These are phyloP conservation scores for Calocera viscosa DNA, from an alignment of 768 basidiomycete genomes.

Conservation along the genomic window DNA sequence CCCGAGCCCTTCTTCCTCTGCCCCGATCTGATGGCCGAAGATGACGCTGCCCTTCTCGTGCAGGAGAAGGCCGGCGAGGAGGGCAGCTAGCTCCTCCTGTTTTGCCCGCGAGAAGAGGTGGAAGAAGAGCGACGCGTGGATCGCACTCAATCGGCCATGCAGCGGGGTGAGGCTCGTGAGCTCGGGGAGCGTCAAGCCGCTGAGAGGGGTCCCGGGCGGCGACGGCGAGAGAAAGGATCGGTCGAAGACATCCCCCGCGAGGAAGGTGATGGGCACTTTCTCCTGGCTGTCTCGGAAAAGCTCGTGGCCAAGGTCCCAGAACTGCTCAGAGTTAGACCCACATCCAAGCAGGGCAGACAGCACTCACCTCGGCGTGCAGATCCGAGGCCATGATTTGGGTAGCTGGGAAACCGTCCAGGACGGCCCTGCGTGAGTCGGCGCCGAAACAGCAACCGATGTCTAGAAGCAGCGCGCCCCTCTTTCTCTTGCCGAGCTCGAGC, in stretches of 20 bases:
- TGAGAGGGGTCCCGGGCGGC: background rate
- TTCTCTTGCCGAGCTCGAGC: background rate
- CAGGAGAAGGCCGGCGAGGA: slow-evolving; percentile 34
- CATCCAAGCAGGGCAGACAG: background rate
- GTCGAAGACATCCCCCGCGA: background rate
- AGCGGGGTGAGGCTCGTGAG: background rate
- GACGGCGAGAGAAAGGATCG: background rate
- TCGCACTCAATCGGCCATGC: slow-evolving; percentile 10
- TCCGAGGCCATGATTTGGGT: background rate
- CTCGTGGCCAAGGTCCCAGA: background rate
- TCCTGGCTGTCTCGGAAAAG: background rate
- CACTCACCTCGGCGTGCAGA: background rate
- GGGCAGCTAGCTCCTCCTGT: slow-evolving; percentile 34
- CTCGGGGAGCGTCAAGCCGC: background rate
- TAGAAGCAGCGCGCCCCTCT: background rate
- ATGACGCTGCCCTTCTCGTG: slow-evolving; percentile 36
- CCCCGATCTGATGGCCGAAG: slow-evolving; percentile 26
- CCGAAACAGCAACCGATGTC: slow-evolving; percentile 1
- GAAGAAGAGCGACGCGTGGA: slow-evolving; percentile 19
- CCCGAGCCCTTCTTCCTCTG: background rate
- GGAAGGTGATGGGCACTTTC: background rate
- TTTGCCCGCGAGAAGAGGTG: slow-evolving; percentile 34
- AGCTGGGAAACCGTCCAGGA: background rate
- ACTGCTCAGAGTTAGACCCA: background rate
- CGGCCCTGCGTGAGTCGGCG: background rate